These are phyloP conservation scores for Prunus mume DNA, from an alignment of 306 rosid genomes.

Conservation along the genomic window DNA sequence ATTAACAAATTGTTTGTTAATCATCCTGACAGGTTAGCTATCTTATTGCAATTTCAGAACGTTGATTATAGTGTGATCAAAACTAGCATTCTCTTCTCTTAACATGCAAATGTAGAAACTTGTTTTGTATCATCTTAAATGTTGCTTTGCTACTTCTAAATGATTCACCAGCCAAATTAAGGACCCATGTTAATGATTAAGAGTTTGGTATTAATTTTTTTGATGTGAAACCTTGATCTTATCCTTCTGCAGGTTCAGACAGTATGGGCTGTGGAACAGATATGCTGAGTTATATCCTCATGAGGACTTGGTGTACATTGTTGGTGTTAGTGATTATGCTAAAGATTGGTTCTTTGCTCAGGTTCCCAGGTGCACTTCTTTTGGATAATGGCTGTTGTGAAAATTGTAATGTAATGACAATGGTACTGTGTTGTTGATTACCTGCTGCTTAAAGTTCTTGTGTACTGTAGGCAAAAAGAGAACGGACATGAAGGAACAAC, in stretches of 20 bases:
- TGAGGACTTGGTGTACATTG: constrained; percentile 65
- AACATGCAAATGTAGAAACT: background rate
- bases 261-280: constrained; percentile 86
- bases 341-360: constrained; percentile 98
- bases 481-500: constrained; percentile 78
- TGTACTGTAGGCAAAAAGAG: constrained; percentile 54
- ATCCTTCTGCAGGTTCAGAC: constrained; percentile 65
- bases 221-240: background rate
- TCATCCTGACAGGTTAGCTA: constrained; percentile 80
- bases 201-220: background rate
- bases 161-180: background rate
- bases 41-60: background rate
- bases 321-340: constrained; percentile 77
- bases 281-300: constrained; percentile 75
- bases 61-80: background rate
- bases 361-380: constrained; percentile 62
- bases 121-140: background rate
- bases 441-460: background rate
- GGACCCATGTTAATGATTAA: background rate
- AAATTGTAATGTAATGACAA: background rate
- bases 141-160: background rate
- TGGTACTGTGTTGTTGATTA: background rate
- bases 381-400: background rate
- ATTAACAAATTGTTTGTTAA: constrained; percentile 64
- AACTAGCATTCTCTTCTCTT: background rate